Evolutionary conservation across 2,329 filamentous ascomycete genomes (phyloP).

Genomic region (Colletotrichum spaethianum): DNA sequence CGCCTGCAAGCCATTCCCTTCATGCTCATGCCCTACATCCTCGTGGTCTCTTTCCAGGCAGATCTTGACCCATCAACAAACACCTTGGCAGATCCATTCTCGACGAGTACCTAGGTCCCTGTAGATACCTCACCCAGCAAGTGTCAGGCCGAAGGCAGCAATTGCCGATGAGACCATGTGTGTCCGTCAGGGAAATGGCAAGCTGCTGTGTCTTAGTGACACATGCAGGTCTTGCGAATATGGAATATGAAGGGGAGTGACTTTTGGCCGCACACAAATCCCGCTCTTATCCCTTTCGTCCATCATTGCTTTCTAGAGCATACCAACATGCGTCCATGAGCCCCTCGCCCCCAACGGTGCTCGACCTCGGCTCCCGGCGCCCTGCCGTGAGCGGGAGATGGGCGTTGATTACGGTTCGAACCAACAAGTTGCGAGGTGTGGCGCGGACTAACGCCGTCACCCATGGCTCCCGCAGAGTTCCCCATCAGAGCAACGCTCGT

Average conservation of each 20-base stretch:
- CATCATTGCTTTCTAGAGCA: conserved; percentile 28
- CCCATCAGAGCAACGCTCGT: conserved; percentile 13
- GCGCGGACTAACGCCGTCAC: conserved; percentile 31
- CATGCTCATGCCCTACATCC: conserved; percentile 1
- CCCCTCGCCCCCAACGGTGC: not conserved
- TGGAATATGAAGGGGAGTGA: not conserved
- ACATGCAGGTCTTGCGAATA: conserved; percentile 23
- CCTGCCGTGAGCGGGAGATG: conserved; percentile 24
- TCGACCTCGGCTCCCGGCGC: not conserved
- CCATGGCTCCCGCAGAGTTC: conserved; percentile 29
- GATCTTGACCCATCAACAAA: conserved; percentile 9
- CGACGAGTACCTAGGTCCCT: not conserved
- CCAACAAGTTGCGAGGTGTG: conserved; percentile 33
- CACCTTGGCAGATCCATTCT: conserved; percentile 11
- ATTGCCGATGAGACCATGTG: not conserved
- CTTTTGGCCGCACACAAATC: not conserved
- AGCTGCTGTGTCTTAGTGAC: conserved; percentile 35
- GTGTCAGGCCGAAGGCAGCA: not conserved
- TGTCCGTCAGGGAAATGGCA: not conserved
- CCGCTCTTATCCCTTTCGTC: conserved; percentile 22
- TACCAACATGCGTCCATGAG: not conserved
- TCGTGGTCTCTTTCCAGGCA: conserved; percentile 9
- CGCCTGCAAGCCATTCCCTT: conserved; percentile 6
- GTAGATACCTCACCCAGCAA: not conserved
- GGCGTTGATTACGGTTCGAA: conserved; percentile 11